A percentile compares a stretch with the other conserved stretches of the same genome.
Conservation (phyloP, 2,329 filamentous ascomycete genomes). For the Fusarium cicatricum region DNA sequence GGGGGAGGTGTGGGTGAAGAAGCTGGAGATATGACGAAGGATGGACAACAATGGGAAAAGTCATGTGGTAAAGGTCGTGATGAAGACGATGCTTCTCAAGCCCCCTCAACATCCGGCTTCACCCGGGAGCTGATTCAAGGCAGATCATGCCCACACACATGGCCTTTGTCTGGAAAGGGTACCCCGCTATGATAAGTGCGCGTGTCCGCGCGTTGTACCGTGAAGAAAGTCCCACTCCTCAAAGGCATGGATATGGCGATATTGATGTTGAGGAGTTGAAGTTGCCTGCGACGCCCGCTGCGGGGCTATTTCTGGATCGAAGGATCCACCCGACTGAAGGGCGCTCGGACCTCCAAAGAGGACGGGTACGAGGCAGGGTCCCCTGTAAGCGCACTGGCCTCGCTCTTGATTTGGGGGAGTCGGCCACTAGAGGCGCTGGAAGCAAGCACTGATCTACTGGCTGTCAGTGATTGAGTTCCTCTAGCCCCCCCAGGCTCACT, state of each 20-base stretch:
- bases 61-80: conserved; percentile 39
- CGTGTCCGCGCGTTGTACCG: neutral
- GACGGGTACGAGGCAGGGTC: neutral
- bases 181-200: neutral
- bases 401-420: conserved; percentile 17
- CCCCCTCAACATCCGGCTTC: conserved; percentile 21
- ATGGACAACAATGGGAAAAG: conserved; percentile 19
- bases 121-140: conserved; percentile 19
- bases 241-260: conserved; percentile 19
- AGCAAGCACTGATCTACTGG: conserved; percentile 7
- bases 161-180: conserved; percentile 6
- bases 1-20: conserved; percentile 12
- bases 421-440: conserved; percentile 12
- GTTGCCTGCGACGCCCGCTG: conserved; percentile 9
- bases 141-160: conserved; percentile 2
- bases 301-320: conserved; percentile 34
- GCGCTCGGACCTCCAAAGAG: conserved; percentile 23
- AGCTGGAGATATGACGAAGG: conserved; percentile 19
- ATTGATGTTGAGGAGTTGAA: conserved; percentile 19
- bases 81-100: conserved; percentile 20
- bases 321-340: conserved; percentile 10
- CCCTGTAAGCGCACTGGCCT: conserved; percentile 15
- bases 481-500: no score
- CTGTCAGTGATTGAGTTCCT: conserved; percentile 32
- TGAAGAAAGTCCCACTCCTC: neutral